Evolutionary conservation across 163 green algal species (phyloP).

Genomic region (Chlorella variabilis): DNA sequence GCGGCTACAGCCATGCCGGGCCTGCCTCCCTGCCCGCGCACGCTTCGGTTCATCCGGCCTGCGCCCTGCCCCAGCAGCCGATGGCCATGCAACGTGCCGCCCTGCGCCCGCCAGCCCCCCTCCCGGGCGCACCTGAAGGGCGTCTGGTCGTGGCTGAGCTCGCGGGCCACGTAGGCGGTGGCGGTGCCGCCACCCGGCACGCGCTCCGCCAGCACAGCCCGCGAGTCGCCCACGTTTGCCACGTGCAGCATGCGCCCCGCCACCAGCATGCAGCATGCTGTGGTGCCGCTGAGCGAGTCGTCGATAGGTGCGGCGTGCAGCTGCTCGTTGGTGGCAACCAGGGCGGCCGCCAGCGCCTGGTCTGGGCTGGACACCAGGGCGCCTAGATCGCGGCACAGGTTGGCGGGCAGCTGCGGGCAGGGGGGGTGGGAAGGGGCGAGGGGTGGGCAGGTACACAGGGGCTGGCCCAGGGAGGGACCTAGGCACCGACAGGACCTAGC

Average conservation of each 20-base stretch:
- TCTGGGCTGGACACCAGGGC: slow-evolving; percentile 61
- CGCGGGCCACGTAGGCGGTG: slow-evolving; percentile 42
- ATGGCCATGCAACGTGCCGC: no score
- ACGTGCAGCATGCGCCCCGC: slow-evolving; percentile 74
- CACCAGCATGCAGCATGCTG: slow-evolving; percentile 62
- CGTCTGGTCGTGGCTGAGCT: slow-evolving; percentile 94
- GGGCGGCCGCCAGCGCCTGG: slow-evolving; percentile 66
- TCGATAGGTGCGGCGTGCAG: slow-evolving; percentile 77
- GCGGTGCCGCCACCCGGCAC: slow-evolving; percentile 9
- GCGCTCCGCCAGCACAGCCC: slow-evolving; percentile 81
- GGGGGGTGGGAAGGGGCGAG: background rate
- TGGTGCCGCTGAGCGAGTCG: slow-evolving; percentile 83
- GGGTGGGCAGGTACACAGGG: background rate
- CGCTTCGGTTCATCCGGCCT: no score
- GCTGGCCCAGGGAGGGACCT: background rate
- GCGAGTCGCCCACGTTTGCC: slow-evolving; percentile 93
- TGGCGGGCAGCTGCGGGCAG: slow-evolving; percentile 69
- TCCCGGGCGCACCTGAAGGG: slow-evolving; percentile 86
- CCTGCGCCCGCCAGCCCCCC: no score
- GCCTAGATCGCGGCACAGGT: slow-evolving; percentile 63
- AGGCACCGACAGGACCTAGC: background rate
- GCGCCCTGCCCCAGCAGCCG: no score
- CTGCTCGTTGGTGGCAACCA: slow-evolving; percentile 81
- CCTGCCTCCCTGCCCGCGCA: no score
- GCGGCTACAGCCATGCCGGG: no score